Conservation (phyloP, 2,329 filamentous ascomycete genomes). For the Meredithiella fracta region DNA sequence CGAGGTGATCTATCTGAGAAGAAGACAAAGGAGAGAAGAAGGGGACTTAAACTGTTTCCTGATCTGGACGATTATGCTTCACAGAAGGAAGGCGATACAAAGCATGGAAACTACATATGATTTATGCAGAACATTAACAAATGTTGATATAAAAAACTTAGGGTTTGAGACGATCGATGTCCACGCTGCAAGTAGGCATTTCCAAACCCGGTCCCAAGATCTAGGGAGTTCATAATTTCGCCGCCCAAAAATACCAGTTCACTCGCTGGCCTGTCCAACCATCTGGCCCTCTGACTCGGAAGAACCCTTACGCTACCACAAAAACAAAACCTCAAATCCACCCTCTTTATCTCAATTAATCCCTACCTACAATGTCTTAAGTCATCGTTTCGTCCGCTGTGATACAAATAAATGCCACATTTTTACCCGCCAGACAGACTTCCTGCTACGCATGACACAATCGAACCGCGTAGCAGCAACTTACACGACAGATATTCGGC, state of each 20-base stretch:
- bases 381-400: not conserved
- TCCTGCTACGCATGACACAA: not conserved
- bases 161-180: not conserved
- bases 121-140: too few relatives aligned
- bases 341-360: not conserved
- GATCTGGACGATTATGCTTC: too few relatives aligned
- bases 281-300: not conserved
- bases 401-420: not conserved
- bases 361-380: not conserved
- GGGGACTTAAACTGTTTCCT: too few relatives aligned
- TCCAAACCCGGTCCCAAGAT: not conserved
- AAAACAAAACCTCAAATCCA: not conserved
- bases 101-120: too few relatives aligned
- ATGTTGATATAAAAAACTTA: too few relatives aligned
- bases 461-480: too few relatives aligned
- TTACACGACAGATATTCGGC: too few relatives aligned
- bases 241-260: not conserved
- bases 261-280: not conserved
- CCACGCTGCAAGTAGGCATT: not conserved
- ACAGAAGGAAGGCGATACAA: too few relatives aligned
- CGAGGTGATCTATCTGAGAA: too few relatives aligned
- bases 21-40: too few relatives aligned
- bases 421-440: not conserved
- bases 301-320: not conserved
- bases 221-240: not conserved